phyloP scores from a whole-genome alignment of 805 yeast species.

The Cyberlindnera americana region DNA sequence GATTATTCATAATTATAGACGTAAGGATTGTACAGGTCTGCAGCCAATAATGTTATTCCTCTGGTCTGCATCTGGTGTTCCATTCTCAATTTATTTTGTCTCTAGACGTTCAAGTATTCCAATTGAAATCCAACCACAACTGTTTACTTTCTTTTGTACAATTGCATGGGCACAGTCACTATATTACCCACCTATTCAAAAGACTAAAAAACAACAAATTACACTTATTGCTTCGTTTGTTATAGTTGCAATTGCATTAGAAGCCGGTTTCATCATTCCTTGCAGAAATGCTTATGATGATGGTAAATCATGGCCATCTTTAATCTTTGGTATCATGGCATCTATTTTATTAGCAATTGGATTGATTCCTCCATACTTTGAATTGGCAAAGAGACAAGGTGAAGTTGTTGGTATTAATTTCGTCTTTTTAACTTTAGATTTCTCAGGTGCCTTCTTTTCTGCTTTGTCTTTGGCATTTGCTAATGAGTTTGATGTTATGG shows the following conservation, averaged over 20 bases:
- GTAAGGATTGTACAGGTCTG: conserved; percentile 79
- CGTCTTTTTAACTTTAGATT: conserved; percentile 69
- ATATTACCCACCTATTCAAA: conserved; percentile 68
- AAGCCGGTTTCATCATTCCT: conserved; percentile 69
- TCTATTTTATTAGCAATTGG: conserved; percentile 75
- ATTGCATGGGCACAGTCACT: conserved; percentile 67
- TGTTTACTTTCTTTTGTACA: conserved; percentile 70
- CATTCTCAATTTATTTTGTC: conserved; percentile 80
- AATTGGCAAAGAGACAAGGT: conserved; percentile 74
- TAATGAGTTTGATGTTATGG: conserved; percentile 63
- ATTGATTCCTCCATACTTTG: conserved; percentile 85
- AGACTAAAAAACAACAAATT: conserved; percentile 36
- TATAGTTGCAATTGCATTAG: conserved; percentile 50
- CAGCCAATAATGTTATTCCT: conserved; percentile 86
- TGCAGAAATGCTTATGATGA: conserved; percentile 52
- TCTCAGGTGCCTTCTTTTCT: conserved; percentile 79
- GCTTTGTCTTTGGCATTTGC: conserved; percentile 59
- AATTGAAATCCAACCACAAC: conserved; percentile 81
- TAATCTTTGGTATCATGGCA: conserved; percentile 79
- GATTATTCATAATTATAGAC: conserved; percentile 65
- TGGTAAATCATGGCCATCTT: conserved; percentile 68
- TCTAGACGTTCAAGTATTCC: conserved; percentile 71
- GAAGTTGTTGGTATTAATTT: conserved; percentile 89
- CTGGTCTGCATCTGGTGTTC: conserved; percentile 78
- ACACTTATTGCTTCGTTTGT: conserved; percentile 37